Evolutionary conservation across 805 yeast species (phyloP).

Genomic region (Candida manassasensis): DNA sequence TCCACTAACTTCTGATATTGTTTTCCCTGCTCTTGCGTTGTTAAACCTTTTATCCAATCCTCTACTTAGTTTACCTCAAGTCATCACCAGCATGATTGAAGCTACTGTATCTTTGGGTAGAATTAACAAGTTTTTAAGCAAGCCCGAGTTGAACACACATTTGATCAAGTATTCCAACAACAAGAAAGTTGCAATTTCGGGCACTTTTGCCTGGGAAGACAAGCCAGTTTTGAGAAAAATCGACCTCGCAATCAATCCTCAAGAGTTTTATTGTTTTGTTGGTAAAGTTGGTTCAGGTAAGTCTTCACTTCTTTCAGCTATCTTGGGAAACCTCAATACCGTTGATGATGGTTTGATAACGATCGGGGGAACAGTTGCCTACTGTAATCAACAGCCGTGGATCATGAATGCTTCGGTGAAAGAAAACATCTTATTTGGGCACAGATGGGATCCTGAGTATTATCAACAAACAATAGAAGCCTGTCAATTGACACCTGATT

Average conservation of each 20-base stretch:
- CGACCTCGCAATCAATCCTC: constrained; percentile 47
- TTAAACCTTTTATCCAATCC: constrained; percentile 58
- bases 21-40: constrained; percentile 63
- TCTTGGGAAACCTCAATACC: constrained; percentile 49
- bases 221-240: constrained; percentile 33
- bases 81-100: constrained; percentile 55
- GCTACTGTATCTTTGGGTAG: constrained; percentile 55
- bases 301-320: constrained; percentile 50
- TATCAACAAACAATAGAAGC: constrained; percentile 43
- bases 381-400: constrained; percentile 59
- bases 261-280: constrained; percentile 54
- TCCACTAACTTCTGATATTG: constrained; percentile 63
- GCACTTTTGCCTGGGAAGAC: constrained; percentile 10
- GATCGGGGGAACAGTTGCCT: constrained; percentile 46
- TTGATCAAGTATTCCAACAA: constrained; percentile 16
- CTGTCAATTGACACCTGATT: constrained; percentile 46
- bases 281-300: constrained; percentile 71
- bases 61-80: constrained; percentile 52
- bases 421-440: constrained; percentile 50
- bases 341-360: constrained; percentile 9
- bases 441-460: constrained; percentile 35
- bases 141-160: constrained; percentile 41
- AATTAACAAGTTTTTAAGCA: constrained; percentile 44
- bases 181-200: constrained; percentile 39
- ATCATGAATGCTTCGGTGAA: constrained; percentile 46